Percentiles rank a stretch among this genome's conserved stretches.
phyloP scores from a whole-genome alignment of 2,329 filamentous ascomycete genomes.

The Phoma sp. region DNA sequence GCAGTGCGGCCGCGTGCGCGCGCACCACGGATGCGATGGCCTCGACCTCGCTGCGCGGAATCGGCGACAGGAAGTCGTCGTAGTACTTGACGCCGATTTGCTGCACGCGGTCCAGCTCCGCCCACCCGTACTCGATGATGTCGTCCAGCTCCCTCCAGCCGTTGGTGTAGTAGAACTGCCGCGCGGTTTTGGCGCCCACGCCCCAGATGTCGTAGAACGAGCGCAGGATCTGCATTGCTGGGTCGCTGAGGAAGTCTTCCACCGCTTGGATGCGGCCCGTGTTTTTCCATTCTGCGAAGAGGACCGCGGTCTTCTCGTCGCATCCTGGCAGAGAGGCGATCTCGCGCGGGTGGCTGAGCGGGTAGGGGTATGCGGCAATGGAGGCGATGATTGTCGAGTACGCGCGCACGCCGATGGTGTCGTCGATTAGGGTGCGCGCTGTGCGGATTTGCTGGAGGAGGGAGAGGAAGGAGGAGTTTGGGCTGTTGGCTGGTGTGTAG shows the following conservation, averaged over 20 bases:
- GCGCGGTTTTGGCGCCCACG: slow-evolving; percentile 81
- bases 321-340: slow-evolving; percentile 73
- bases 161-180: slow-evolving; percentile 77
- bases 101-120: slow-evolving; percentile 74
- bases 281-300: slow-evolving; percentile 77
- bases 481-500: slow-evolving; percentile 69
- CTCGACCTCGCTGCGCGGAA: slow-evolving; percentile 76
- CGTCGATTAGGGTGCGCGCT: slow-evolving; percentile 71
- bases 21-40: slow-evolving; percentile 69
- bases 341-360: slow-evolving; percentile 53
- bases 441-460: slow-evolving; percentile 76
- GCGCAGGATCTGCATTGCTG: slow-evolving; percentile 67
- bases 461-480: slow-evolving; percentile 77
- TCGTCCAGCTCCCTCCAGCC: slow-evolving; percentile 87
- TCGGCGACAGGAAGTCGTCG: slow-evolving; percentile 76
- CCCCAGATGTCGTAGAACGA: slow-evolving; percentile 89
- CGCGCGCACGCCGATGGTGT: slow-evolving; percentile 80
- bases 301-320: slow-evolving; percentile 75
- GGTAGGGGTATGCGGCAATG: slow-evolving; percentile 78
- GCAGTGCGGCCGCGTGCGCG: slow-evolving; percentile 68
- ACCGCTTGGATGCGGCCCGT: slow-evolving; percentile 68
- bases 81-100: slow-evolving; percentile 96
- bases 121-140: slow-evolving; percentile 82
- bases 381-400: slow-evolving; percentile 88
- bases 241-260: slow-evolving; percentile 67